Evolutionary conservation across 164 flowering plant genomes (phyloP).

Genomic region (Amborella trichopoda): DNA sequence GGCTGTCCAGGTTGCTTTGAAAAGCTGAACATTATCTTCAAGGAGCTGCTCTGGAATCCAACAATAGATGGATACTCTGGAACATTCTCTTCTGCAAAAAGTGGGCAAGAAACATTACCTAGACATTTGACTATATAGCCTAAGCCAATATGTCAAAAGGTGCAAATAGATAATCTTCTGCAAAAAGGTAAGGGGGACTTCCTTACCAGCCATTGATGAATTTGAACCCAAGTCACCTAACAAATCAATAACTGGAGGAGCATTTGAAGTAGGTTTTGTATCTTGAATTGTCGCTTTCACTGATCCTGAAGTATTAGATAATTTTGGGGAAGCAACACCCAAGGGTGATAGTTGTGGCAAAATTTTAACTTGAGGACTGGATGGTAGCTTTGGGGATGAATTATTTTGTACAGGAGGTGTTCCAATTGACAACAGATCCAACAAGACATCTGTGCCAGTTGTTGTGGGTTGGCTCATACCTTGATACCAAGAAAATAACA

Average conservation of each 20-base stretch:
- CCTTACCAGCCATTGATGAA: conserved; percentile 30
- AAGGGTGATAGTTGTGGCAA: conserved; percentile 33
- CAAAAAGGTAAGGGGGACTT: neutral
- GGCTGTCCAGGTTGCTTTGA: conserved; percentile 63
- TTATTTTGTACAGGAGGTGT: conserved; percentile 36
- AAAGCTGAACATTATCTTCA: conserved; percentile 67
- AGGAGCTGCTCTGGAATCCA: conserved; percentile 71
- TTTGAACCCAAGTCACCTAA: conserved; percentile 59
- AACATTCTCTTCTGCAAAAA: conserved; percentile 39
- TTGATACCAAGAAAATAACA: conserved; percentile 14
- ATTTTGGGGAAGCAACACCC: conserved; percentile 22
- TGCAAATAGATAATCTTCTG: too few species aligned
- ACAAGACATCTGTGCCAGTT: conserved; percentile 66
- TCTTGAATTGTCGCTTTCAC: neutral
- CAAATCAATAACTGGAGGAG: conserved; percentile 66
- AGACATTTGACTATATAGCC: too few species aligned
- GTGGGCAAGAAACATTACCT: conserved; percentile 2
- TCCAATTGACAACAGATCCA: conserved; percentile 86
- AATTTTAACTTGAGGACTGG: conserved; percentile 31
- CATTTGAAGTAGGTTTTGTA: conserved; percentile 23
- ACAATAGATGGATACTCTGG: conserved; percentile 50
- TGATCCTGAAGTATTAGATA: conserved; percentile 7
- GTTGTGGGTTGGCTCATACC: conserved; percentile 43
- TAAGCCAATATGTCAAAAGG: too few species aligned
- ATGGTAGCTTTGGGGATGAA: conserved; percentile 25